These are phyloP conservation scores for Ploettnerulaceae sp. DNA, from an alignment of 2,329 filamentous ascomycete genomes.

Conservation along the genomic window DNA sequence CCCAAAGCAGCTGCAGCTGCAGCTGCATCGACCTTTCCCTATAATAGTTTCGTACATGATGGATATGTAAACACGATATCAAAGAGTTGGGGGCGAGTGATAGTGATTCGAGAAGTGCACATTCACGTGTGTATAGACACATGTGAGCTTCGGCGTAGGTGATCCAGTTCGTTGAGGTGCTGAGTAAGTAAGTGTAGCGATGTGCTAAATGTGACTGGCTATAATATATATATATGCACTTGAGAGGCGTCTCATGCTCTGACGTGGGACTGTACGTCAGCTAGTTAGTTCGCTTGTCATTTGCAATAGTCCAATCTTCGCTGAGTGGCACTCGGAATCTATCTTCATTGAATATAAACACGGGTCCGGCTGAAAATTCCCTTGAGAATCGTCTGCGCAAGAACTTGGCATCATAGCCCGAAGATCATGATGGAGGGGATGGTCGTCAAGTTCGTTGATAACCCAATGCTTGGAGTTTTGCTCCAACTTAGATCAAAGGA, in stretches of 20 bases:
- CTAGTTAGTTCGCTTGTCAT: too few relatives aligned
- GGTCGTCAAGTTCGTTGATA: not conserved
- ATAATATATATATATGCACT: too few relatives aligned
- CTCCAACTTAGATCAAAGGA: slow-evolving; percentile 7
- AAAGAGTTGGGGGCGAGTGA: not conserved
- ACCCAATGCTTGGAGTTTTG: not conserved
- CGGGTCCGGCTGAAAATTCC: not conserved
- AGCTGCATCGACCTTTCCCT: slow-evolving; percentile 10
- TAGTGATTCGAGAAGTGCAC: not conserved
- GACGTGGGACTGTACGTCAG: slow-evolving; percentile 4
- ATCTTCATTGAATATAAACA: too few relatives aligned
- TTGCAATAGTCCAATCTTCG: not conserved
- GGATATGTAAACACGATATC: not conserved
- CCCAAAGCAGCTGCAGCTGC: slow-evolving; percentile 1
- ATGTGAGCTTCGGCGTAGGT: slow-evolving; percentile 2
- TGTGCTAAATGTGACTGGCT: not conserved
- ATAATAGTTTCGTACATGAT: slow-evolving; percentile 16
- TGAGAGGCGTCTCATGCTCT: not conserved
- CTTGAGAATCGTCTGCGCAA: slow-evolving; percentile 22
- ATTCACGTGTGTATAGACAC: slow-evolving; percentile 5
- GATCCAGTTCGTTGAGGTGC: not conserved
- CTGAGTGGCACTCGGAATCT: too few relatives aligned
- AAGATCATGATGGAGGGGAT: slow-evolving; percentile 25
- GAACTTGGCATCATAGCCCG: slow-evolving; percentile 32
- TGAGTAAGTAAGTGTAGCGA: not conserved